Conservation (phyloP, 2,329 filamentous ascomycete genomes). For the Hansfordia pulvinata region DNA sequence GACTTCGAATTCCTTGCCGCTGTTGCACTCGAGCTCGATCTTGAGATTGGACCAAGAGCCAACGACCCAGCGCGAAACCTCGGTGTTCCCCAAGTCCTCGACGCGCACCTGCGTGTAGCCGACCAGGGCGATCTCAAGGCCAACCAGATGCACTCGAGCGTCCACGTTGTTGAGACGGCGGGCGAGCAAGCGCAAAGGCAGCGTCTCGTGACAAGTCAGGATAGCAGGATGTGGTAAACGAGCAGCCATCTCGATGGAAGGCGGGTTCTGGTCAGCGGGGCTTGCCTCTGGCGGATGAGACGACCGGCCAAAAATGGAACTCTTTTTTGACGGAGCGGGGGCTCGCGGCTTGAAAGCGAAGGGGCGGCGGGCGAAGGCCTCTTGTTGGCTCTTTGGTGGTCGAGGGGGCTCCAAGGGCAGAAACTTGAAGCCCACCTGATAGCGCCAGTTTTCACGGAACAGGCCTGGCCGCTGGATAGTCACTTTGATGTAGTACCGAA, state of each 20-base stretch:
- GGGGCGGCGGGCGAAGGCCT: constrained; percentile 70
- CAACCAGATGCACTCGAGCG: constrained; percentile 62
- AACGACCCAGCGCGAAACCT: constrained; percentile 64
- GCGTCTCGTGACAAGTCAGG: constrained; percentile 73
- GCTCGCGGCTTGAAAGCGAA: constrained; percentile 38
- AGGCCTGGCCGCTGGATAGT: constrained; percentile 80
- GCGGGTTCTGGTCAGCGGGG: constrained; percentile 26
- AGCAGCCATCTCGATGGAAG: constrained; percentile 64
- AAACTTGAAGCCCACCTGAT: constrained; percentile 62
- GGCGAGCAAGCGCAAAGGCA: constrained; percentile 69
- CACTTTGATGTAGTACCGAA: constrained; percentile 91
- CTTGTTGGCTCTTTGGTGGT: constrained; percentile 50
- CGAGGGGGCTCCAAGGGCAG: constrained; percentile 85
- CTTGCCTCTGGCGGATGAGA: constrained; percentile 4
- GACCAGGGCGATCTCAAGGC: constrained; percentile 70
- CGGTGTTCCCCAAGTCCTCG: constrained; percentile 57
- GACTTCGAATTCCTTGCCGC: constrained; percentile 55
- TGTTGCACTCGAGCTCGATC: constrained; percentile 46
- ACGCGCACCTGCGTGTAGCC: constrained; percentile 69
- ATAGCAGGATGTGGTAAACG: constrained; percentile 78
- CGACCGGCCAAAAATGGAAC: constrained; percentile 40
- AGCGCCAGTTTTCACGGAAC: constrained; percentile 79
- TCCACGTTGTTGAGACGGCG: constrained; percentile 59
- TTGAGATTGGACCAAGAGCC: constrained; percentile 57
- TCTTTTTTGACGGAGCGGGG: constrained; percentile 22